These are phyloP conservation scores for Hypoxylon perforatum DNA, from an alignment of 495 filamentous ascomycete genomes.

Conservation along the genomic window DNA sequence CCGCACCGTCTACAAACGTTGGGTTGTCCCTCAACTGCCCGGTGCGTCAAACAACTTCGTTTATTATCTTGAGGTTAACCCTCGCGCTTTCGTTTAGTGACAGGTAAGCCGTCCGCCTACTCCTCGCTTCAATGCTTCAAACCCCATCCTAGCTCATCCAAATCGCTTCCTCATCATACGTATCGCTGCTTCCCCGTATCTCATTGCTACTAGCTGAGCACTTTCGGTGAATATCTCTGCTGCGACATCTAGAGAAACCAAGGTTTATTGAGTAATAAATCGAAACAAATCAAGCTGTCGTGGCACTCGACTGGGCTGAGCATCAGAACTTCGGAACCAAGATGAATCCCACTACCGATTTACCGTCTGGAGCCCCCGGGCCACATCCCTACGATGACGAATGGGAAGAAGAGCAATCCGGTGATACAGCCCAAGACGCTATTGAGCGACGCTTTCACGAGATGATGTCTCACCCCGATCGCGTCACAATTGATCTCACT, in stretches of 20 bases:
- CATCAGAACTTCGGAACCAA: not conserved
- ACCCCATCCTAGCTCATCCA: no score
- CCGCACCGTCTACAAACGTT: no score
- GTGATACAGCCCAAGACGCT: slow-evolving; percentile 10
- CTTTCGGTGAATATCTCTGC: no score
- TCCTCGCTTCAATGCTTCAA: no score
- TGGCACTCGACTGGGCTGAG: not conserved
- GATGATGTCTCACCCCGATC: slow-evolving; percentile 1
- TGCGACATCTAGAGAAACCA: not conserved
- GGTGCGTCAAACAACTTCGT: no score
- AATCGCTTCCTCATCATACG: no score
- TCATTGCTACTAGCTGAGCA: no score
- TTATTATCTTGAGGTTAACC: no score
- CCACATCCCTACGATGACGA: not conserved
- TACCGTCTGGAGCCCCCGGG: not conserved
- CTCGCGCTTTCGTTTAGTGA: no score
- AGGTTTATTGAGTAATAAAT: not conserved
- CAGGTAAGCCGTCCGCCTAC: no score
- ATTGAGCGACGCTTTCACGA: slow-evolving; percentile 32
- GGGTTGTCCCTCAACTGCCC: no score
- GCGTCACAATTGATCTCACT: slow-evolving; percentile 17
- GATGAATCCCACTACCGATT: slow-evolving; percentile 2
- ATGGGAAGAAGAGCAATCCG: slow-evolving; percentile 25
- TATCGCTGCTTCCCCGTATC: no score
- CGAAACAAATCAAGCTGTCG: not conserved